A percentile compares a stretch with the other conserved stretches of the same genome.
Conservation (phyloP, 345 rosid genomes). For the Eucalyptus melliodora region DNA sequence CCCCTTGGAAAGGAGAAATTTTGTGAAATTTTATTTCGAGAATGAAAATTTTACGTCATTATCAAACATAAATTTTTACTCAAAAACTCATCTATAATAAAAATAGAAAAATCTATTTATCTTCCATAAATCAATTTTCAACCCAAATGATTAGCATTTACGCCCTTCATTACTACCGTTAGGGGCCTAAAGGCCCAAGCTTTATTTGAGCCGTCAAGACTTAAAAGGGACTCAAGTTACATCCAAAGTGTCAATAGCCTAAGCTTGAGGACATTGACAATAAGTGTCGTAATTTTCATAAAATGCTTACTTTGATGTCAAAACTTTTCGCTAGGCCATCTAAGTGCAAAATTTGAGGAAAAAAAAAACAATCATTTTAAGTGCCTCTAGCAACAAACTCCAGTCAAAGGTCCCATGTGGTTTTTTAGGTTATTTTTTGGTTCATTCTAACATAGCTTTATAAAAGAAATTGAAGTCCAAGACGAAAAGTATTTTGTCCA, state of each 20-base stretch:
- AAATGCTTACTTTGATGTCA: fast-evolving
- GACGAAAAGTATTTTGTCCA: neutral
- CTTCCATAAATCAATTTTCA: too few species aligned
- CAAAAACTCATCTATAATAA: fast-evolving
- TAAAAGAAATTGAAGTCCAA: neutral
- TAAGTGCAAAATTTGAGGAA: neutral
- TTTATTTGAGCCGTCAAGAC: neutral
- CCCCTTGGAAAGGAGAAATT: fast-evolving
- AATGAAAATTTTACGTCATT: fast-evolving
- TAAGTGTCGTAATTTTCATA: fast-evolving
- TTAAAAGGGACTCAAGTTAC: neutral
- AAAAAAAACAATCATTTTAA: too few species aligned
- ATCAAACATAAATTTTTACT: fast-evolving
- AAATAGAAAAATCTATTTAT: too few species aligned
- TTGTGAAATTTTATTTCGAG: fast-evolving
- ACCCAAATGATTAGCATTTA: too few species aligned
- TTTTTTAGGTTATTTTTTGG: neutral
- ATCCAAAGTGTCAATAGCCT: fast-evolving
- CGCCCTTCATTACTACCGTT: too few species aligned
- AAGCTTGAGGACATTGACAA: fast-evolving
- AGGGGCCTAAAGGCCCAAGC: neutral
- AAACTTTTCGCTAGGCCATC: fast-evolving
- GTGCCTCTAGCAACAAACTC: neutral
- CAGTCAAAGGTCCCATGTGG: neutral
- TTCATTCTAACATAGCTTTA: neutral